Evolutionary conservation across 306 rosid species (phyloP).

Genomic region (Vigna nakashimae): DNA sequence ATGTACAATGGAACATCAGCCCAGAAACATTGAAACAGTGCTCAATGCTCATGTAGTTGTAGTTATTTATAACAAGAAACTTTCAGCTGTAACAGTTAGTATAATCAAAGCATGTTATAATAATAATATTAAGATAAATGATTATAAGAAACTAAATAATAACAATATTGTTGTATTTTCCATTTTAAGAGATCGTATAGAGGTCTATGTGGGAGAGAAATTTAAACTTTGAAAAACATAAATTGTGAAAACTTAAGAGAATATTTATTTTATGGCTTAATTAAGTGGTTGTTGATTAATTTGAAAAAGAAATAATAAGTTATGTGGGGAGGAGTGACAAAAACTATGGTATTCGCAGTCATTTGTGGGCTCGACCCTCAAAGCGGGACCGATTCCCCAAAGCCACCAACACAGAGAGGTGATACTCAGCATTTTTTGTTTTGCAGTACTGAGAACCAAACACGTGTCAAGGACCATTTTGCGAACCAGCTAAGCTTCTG

Average conservation of each 20-base stretch:
- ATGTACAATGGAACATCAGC: background rate
- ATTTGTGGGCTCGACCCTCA: conserved; percentile 47
- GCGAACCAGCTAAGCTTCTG: conserved; percentile 31
- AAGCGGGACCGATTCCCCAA: conserved; percentile 39
- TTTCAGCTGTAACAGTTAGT: too few species aligned
- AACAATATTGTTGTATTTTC: conserved; percentile 15
- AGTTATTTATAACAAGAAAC: background rate
- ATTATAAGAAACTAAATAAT: too few species aligned
- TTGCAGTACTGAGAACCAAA: background rate
- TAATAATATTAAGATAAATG: too few species aligned
- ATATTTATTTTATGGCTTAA: background rate
- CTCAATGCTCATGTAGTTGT: background rate
- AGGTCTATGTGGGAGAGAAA: conserved; percentile 2
- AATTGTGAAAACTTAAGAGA: background rate
- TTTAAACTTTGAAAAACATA: background rate
- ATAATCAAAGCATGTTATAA: too few species aligned
- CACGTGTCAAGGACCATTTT: conserved; percentile 37
- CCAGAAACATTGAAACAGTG: background rate
- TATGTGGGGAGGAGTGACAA: background rate
- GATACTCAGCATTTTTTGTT: background rate
- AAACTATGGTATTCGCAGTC: conserved; percentile 27
- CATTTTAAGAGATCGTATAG: conserved; percentile 31
- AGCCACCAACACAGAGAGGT: background rate
- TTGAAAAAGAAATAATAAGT: background rate
- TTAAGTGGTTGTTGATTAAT: background rate